These are phyloP conservation scores for Chloris gayana DNA, from an alignment of 176 grass and related monocot genomes.

Conservation along the genomic window DNA sequence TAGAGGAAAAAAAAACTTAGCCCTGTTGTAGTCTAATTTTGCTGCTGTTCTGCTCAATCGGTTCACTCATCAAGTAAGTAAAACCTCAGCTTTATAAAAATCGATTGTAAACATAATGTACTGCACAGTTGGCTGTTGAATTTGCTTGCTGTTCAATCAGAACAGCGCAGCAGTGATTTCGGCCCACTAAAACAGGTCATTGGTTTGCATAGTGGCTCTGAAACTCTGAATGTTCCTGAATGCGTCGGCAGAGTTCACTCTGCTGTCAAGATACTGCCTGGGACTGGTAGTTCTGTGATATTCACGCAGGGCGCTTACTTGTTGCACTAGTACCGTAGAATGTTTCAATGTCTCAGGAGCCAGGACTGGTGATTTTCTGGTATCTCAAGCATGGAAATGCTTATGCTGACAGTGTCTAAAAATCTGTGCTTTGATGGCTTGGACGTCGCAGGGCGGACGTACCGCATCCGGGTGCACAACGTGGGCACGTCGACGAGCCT, in stretches of 20 bases:
- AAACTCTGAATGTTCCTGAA: neutral
- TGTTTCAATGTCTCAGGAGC: too few relatives aligned
- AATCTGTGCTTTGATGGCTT: too few relatives aligned
- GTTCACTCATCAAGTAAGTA: too few relatives aligned
- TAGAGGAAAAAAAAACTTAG: too few relatives aligned
- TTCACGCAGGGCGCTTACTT: neutral
- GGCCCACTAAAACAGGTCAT: neutral
- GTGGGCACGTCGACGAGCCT: constrained; percentile 84
- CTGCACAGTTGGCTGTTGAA: neutral
- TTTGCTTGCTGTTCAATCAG: neutral
- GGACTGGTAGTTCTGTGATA: neutral
- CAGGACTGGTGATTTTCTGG: too few relatives aligned
- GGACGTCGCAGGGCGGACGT: constrained; percentile 66
- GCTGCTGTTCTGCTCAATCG: neutral
- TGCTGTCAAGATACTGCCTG: too few relatives aligned
- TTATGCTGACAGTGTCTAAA: too few relatives aligned
- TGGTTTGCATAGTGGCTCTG: neutral
- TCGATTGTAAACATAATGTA: too few relatives aligned
- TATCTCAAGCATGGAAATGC: too few relatives aligned
- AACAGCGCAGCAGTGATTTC: neutral
- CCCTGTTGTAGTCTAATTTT: neutral
- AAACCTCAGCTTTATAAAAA: too few relatives aligned
- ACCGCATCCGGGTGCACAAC: constrained; percentile 86
- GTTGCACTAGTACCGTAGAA: neutral
- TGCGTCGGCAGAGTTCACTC: constrained; percentile 13